Conservation (phyloP, 441 rosid genomes). For the Syzygium malaccense region DNA sequence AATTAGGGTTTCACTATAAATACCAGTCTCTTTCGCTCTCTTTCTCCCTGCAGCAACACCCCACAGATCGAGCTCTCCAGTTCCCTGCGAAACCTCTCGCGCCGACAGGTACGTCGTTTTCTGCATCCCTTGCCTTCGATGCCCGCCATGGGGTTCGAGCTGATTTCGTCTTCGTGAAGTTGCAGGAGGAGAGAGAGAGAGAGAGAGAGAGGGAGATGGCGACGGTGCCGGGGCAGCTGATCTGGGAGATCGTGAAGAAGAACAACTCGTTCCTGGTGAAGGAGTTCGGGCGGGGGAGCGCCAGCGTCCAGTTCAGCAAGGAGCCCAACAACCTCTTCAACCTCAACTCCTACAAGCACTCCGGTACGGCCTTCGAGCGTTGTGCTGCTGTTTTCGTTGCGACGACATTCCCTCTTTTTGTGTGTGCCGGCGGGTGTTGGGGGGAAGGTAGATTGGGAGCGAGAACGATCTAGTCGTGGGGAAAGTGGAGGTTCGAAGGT, state of each 20-base stretch:
- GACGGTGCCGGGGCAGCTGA: constrained; percentile 14
- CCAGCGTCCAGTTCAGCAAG: constrained; percentile 15
- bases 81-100: background rate
- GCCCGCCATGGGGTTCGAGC: no score
- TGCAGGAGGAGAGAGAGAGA: background rate
- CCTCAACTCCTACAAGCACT: constrained; percentile 19
- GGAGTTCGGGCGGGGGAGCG: constrained; percentile 7
- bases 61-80: background rate
- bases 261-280: constrained; percentile 16
- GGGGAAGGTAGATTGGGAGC: background rate
- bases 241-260: constrained; percentile 21
- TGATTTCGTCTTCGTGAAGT: background rate
- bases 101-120: background rate
- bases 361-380: constrained; percentile 3
- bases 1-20: background rate
- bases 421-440: background rate
- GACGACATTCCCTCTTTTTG: background rate
- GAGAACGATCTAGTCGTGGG: background rate
- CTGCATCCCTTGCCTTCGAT: background rate
- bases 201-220: constrained; percentile 4
- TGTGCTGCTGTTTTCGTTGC: background rate
- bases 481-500: background rate
- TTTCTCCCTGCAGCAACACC: background rate
- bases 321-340: constrained; percentile 17
- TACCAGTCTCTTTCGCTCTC: background rate